Evolutionary conservation across 805 yeast species (phyloP).

Genomic region (Schizosaccharomyces lindneri): DNA sequence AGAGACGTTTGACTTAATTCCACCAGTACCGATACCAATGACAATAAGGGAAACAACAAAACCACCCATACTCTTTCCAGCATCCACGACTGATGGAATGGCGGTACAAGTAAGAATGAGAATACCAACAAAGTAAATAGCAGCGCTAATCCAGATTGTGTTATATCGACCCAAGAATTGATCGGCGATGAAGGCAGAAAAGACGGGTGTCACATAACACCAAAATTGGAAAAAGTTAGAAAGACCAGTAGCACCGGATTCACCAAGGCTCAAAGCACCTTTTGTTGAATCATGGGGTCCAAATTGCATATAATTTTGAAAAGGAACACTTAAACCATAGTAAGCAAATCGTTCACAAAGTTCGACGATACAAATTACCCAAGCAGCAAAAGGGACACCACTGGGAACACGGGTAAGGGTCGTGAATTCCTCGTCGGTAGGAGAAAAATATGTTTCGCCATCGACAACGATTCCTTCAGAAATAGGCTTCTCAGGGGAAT

Average conservation of each 20-base stretch:
- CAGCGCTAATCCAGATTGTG: constrained; percentile 37
- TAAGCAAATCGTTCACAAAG: constrained; percentile 61
- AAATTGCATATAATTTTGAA: constrained; percentile 54
- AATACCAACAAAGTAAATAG: constrained; percentile 35
- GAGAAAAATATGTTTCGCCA: background rate
- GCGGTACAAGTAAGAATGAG: constrained; percentile 45
- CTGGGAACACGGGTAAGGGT: constrained; percentile 30
- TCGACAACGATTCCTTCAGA: background rate
- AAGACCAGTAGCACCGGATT: constrained; percentile 43
- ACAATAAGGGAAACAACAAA: constrained; percentile 29
- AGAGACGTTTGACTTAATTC: constrained; percentile 54
- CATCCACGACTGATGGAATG: constrained; percentile 28
- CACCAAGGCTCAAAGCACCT: constrained; percentile 35
- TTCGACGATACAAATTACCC: constrained; percentile 46
- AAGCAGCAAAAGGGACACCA: constrained; percentile 27
- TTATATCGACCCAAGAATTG: constrained; percentile 47
- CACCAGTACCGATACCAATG: constrained; percentile 59
- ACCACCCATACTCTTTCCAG: constrained; percentile 32
- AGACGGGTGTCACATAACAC: constrained; percentile 58
- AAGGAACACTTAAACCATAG: constrained; percentile 48
- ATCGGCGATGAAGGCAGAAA: constrained; percentile 56
- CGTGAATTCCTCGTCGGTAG: constrained; percentile 24
- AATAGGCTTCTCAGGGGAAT: background rate
- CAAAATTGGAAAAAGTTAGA: constrained; percentile 57
- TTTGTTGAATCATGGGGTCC: constrained; percentile 3